These are phyloP conservation scores for Mycena venus DNA, from an alignment of 768 basidiomycete species.

Conservation along the genomic window DNA sequence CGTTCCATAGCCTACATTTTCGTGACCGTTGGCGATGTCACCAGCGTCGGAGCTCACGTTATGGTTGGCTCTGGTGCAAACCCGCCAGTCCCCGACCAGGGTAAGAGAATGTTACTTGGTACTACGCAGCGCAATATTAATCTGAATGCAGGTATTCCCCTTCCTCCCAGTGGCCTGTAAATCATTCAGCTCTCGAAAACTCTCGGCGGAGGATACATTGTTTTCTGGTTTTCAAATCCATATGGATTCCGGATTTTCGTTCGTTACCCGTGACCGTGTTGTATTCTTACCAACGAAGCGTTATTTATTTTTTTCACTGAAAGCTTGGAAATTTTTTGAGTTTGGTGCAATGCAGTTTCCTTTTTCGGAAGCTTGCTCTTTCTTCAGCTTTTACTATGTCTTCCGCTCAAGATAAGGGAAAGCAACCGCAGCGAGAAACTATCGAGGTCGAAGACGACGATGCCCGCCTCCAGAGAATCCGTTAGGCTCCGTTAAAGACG, in stretches of 20 bases:
- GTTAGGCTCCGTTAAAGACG: constrained; percentile 1
- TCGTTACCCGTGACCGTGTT: too few relatives aligned
- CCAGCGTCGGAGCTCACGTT: constrained; percentile 36
- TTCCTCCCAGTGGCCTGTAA: neutral
- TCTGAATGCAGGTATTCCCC: neutral
- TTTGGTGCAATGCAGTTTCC: neutral
- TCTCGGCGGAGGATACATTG: too few relatives aligned
- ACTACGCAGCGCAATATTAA: neutral
- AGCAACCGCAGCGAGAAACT: constrained; percentile 18
- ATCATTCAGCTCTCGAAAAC: too few relatives aligned
- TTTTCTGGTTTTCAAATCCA: neutral
- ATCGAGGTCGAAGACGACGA: constrained; percentile 31
- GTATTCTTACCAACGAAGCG: too few relatives aligned
- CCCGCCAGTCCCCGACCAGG: constrained; percentile 31
- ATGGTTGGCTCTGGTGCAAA: constrained; percentile 39
- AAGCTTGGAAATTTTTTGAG: too few relatives aligned
- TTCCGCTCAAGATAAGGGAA: constrained; percentile 2
- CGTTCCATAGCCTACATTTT: constrained; percentile 34
- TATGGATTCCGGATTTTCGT: too few relatives aligned
- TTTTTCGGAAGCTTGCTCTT: neutral
- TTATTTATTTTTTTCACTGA: too few relatives aligned
- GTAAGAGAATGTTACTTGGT: neutral
- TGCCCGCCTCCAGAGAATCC: constrained; percentile 29
- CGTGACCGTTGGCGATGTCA: constrained; percentile 44
- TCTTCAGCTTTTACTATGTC: neutral